Percentiles rank a stretch among this genome's conserved stretches.
phyloP scores from a whole-genome alignment of 306 rosid genomes.

The Cucumis melo region DNA sequence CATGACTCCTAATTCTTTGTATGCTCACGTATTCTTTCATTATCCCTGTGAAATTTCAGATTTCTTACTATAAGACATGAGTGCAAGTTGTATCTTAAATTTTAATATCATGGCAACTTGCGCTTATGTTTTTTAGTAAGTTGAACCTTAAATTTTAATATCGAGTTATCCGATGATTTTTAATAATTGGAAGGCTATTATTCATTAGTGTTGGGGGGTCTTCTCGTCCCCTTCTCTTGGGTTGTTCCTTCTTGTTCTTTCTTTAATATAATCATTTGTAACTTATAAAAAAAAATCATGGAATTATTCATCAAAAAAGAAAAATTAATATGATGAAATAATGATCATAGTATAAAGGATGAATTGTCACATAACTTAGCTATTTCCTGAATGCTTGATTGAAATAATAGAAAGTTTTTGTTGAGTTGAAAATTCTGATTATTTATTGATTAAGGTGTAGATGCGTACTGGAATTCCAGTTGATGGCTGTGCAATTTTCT shows the following conservation, averaged over 20 bases:
- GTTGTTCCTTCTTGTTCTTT: too few species aligned
- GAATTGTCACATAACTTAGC: background rate
- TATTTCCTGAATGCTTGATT: background rate
- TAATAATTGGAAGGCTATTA: too few species aligned
- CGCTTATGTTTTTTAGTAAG: too few species aligned
- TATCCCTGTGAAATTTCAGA: background rate
- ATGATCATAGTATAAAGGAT: background rate
- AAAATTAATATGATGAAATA: background rate
- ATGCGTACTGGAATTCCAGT: conserved; percentile 75
- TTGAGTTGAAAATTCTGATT: conserved; percentile 18
- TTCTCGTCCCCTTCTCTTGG: too few species aligned
- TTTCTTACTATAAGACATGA: background rate
- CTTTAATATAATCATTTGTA: too few species aligned
- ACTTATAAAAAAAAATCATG: too few species aligned
- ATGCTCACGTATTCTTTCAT: background rate
- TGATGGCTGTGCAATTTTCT: conserved; percentile 93
- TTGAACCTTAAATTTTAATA: too few species aligned
- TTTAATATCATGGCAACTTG: background rate
- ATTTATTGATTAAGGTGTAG: conserved; percentile 37
- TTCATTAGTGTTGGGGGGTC: too few species aligned
- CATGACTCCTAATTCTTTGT: too few species aligned
- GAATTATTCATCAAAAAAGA: too few species aligned
- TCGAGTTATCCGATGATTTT: too few species aligned
- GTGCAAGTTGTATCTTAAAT: background rate
- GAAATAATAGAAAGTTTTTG: background rate